These are phyloP conservation scores for Boletus vermiculosoides DNA, from an alignment of 768 basidiomycete genomes.

Conservation along the genomic window DNA sequence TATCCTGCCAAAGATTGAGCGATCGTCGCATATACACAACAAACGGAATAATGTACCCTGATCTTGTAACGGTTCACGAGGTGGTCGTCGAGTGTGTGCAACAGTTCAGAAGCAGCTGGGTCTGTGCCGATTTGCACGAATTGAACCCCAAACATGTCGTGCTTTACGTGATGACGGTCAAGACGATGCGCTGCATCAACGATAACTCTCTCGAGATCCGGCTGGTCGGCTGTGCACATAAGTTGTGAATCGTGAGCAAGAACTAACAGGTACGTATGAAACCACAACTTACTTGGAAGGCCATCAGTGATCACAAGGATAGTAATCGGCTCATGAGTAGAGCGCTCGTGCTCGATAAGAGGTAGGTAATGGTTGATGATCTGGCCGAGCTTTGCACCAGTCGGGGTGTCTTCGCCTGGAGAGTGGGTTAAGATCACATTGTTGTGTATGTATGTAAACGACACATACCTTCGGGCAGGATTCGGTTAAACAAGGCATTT, in stretches of 20 bases:
- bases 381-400: conserved; percentile 37
- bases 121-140: conserved; percentile 48
- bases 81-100: conserved; percentile 42
- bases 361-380: conserved; percentile 39
- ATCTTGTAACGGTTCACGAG: conserved; percentile 33
- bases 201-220: conserved; percentile 29
- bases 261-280: background rate
- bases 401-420: conserved; percentile 37
- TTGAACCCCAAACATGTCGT: conserved; percentile 44
- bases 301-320: conserved; percentile 40
- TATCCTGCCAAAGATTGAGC: conserved; percentile 33
- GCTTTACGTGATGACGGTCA: conserved; percentile 34
- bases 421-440: background rate
- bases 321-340: conserved; percentile 35
- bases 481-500: conserved; percentile 24
- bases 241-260: background rate
- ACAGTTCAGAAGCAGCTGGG: conserved; percentile 36
- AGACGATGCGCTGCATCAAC: conserved; percentile 40
- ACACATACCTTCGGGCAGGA: conserved; percentile 24
- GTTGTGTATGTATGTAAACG: background rate
- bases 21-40: background rate
- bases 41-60: conserved; percentile 18
- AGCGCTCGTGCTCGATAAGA: conserved; percentile 27
- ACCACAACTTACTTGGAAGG: conserved; percentile 37
- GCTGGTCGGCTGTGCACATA: conserved; percentile 27